A percentile compares a stretch with the other conserved stretches of the same genome.
Conservation (phyloP, 352 stramenopile species). For the Globisporangium nodosum region DNA sequence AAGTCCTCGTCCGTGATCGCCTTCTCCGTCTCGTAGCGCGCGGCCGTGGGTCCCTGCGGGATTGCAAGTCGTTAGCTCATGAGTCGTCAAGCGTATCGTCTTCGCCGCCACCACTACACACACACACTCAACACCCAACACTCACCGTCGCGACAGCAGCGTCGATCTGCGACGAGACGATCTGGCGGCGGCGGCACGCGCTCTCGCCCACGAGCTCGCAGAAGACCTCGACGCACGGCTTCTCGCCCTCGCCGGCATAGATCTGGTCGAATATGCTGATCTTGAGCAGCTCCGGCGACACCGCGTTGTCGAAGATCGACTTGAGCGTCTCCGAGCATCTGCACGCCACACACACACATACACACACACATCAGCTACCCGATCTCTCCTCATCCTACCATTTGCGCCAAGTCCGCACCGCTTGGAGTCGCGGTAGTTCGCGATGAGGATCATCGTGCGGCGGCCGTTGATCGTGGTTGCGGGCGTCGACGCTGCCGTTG, state of each 20-base stretch:
- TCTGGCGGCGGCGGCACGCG: conserved; percentile 51
- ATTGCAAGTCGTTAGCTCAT: neutral
- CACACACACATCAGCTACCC: neutral
- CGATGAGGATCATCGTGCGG: conserved; percentile 71
- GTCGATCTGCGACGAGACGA: conserved; percentile 68
- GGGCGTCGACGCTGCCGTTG: conserved; percentile 15
- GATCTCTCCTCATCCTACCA: neutral
- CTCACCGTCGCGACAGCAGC: conserved; percentile 57
- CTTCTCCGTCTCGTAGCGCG: conserved; percentile 72
- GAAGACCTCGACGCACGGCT: conserved; percentile 54
- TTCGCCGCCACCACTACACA: no score
- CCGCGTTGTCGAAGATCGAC: conserved; percentile 72
- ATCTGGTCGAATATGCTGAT: conserved; percentile 25
- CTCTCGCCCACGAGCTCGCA: conserved; percentile 61
- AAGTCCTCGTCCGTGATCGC: conserved; percentile 77
- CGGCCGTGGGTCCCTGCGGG: conserved; percentile 52
- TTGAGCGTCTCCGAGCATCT: conserved; percentile 72
- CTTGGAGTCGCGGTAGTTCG: conserved; percentile 79
- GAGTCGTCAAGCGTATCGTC: no score
- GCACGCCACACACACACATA: neutral
- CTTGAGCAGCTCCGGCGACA: conserved; percentile 14
- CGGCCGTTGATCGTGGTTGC: conserved; percentile 49
- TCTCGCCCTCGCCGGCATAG: conserved; percentile 61
- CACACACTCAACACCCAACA: conserved; percentile 12
- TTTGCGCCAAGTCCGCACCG: conserved; percentile 17